Evolutionary conservation across 768 basidiomycete species (phyloP).

Genomic region (Amanita muscaria): DNA sequence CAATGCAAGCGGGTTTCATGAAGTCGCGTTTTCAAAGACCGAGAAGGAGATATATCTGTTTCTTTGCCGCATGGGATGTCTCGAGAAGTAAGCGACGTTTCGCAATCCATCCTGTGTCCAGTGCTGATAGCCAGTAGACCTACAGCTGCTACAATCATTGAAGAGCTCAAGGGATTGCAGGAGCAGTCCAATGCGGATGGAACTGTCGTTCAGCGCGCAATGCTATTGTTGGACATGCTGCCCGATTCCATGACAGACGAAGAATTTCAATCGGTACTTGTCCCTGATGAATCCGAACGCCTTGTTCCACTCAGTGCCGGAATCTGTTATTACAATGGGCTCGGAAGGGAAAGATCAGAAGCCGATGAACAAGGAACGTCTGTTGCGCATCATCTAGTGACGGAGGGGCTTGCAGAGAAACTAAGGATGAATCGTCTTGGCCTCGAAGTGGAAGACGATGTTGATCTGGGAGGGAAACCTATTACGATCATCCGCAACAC

Average conservation of each 20-base stretch:
- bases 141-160: constrained; percentile 18
- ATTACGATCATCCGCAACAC: constrained; percentile 34
- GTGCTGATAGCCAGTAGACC: constrained; percentile 19
- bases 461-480: constrained; percentile 36
- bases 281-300: constrained; percentile 23
- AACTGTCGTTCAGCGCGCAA: constrained; percentile 15
- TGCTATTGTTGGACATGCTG: constrained; percentile 23
- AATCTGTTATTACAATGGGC: constrained; percentile 35
- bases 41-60: constrained; percentile 14
- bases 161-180: constrained; percentile 17
- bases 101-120: background rate
- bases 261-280: constrained; percentile 21
- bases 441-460: constrained; percentile 22
- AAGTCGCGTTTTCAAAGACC: constrained; percentile 15
- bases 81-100: constrained; percentile 24
- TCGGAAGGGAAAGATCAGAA: constrained; percentile 21
- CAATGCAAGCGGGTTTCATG: constrained; percentile 17
- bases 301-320: constrained; percentile 23
- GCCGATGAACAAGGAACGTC: constrained; percentile 7
- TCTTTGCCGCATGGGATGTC: constrained; percentile 30
- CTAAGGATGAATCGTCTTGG: constrained; percentile 28
- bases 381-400: constrained; percentile 25
- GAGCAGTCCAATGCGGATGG: constrained; percentile 7
- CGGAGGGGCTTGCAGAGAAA: constrained; percentile 21
- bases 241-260: constrained; percentile 15